Evolutionary conservation across 805 yeast species (phyloP).

Genomic region (Wilhelminamyces savonicus): DNA sequence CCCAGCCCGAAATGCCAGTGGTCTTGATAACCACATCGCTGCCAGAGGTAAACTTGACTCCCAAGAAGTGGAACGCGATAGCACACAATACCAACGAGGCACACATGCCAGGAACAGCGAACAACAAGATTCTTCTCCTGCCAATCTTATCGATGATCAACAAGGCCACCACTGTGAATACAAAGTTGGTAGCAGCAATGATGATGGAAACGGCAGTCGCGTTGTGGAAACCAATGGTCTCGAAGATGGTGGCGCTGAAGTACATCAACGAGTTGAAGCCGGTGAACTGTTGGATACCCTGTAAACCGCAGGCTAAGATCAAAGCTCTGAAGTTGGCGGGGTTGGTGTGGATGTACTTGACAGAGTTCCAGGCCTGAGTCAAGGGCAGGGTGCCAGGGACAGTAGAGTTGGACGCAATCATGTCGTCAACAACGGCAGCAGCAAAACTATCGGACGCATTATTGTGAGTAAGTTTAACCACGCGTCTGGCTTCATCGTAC

Average conservation of each 20-base stretch:
- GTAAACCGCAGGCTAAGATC: slow-evolving; percentile 85
- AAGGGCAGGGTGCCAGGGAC: slow-evolving; percentile 38
- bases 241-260: slow-evolving; percentile 87
- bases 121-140: slow-evolving; percentile 71
- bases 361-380: slow-evolving; percentile 51
- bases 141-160: slow-evolving; percentile 84
- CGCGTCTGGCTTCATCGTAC: slow-evolving; percentile 58
- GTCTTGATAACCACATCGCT: slow-evolving; percentile 32
- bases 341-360: slow-evolving; percentile 55
- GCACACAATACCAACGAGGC: slow-evolving; percentile 73
- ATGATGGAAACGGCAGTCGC: slow-evolving; percentile 94
- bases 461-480: slow-evolving; percentile 56
- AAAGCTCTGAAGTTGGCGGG: slow-evolving; percentile 87
- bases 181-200: slow-evolving; percentile 90
- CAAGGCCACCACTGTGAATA: slow-evolving; percentile 81
- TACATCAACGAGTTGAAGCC: slow-evolving; percentile 97
- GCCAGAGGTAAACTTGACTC: slow-evolving; percentile 48
- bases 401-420: slow-evolving; percentile 39
- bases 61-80: slow-evolving; percentile 84
- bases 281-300: slow-evolving; percentile 91
- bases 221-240: slow-evolving; percentile 81
- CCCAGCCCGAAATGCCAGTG: slow-evolving; percentile 71
- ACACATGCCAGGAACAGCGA: slow-evolving; percentile 84
- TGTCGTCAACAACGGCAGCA: slow-evolving; percentile 61
- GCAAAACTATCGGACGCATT: slow-evolving; percentile 61